Evolutionary conservation across 2,329 filamentous ascomycete genomes (phyloP).

Genomic region (Clonostachys byssicola): DNA sequence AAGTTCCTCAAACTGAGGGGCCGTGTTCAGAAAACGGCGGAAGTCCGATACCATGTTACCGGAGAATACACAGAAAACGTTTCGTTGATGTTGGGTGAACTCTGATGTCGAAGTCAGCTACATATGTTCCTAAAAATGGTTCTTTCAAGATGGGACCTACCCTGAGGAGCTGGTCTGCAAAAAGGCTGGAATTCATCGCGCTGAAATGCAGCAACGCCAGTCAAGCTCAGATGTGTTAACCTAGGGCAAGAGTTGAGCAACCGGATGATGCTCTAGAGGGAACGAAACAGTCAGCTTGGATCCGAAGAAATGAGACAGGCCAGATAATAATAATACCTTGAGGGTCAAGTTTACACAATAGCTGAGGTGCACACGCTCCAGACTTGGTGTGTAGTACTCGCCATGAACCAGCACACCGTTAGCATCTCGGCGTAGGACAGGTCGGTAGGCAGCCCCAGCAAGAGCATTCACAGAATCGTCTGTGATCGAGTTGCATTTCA

Average conservation of each 20-base stretch:
- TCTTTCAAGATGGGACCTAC: conserved; percentile 33
- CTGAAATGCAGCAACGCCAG: conserved; percentile 87
- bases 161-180: conserved; percentile 78
- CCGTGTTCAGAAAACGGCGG: conserved; percentile 69
- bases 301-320: too few relatives aligned
- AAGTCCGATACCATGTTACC: conserved; percentile 77
- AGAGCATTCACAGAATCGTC: conserved; percentile 84
- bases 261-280: conserved; percentile 74
- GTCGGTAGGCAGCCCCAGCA: conserved; percentile 62
- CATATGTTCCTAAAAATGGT: neutral
- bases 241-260: conserved; percentile 88
- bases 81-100: conserved; percentile 91
- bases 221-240: conserved; percentile 90
- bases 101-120: conserved; percentile 46
- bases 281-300: neutral
- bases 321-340: conserved; percentile 41
- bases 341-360: conserved; percentile 87
- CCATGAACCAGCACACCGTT: conserved; percentile 40
- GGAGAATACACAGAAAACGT: conserved; percentile 97
- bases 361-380: conserved; percentile 93
- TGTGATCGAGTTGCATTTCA: conserved; percentile 89
- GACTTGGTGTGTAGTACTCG: conserved; percentile 56
- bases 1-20: conserved; percentile 39
- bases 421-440: conserved; percentile 41
- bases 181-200: conserved; percentile 79